Base-by-base conservation (phyloP, 2,329 filamentous ascomycete species). In the Fusarium newnesense region DNA sequence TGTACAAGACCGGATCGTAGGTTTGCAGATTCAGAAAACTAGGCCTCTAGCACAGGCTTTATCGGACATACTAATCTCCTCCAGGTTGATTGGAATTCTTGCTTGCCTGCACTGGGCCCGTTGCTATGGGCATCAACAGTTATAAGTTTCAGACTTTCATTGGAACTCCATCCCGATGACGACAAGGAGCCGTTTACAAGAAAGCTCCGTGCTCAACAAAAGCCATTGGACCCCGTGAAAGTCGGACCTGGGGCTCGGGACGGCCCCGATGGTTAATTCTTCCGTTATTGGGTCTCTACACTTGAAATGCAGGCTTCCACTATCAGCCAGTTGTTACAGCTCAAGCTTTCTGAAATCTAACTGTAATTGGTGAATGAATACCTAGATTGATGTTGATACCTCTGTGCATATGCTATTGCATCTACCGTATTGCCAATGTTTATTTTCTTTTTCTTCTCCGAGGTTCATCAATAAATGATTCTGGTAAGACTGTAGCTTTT, bases 11-110 rank as follows among this genome's bases (percentile, higher is more conserved):
- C 60, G 66, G 58, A 54, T 57, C 47, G 57, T 64, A 42, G 28
- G 56, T 62, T 72, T 69, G 32, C 59, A 30, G 39, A 36, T 49
- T 34, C 24, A 66, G 30, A 59, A 16, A 47, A 40, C 37, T 53
- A 49, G 37, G 34, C 32, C 47, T 24, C 57, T 54, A 46, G 49
- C 59, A 64, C 49, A 47, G 49, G 39, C 56, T 47, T 18, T 59
- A 50, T 67, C 53, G 62, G 67, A 54, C 54, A 64, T 49, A 37
- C 60, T 59, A 76, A 75, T 73, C 58, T 73, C 67, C 71, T 77
- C 59, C 73, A 66, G 69, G 58, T 69, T 75, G 75, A 67, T 70
- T 78, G 76, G 68, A 75, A 77, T 77, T 75, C 53, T 43, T 43
- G 30, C 52, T 56, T 64, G 44, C 39, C 50, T 64, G 50, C 67